phyloP scores from a whole-genome alignment of 169 alveolate species.

The Plasmodium yoelii region DNA sequence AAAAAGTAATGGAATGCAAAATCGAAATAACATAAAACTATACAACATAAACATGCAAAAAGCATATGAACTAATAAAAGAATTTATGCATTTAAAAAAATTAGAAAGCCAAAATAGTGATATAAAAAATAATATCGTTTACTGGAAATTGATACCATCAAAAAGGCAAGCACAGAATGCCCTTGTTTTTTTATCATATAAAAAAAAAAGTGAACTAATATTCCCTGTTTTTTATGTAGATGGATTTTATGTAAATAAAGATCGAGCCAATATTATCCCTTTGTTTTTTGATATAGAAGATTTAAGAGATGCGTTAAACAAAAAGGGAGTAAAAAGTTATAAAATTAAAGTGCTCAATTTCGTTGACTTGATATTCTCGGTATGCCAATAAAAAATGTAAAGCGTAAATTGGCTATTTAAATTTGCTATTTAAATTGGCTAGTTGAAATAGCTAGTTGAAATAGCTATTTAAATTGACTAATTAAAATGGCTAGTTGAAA shows the following conservation, averaged over 20 bases:
- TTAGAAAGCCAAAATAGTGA: slow-evolving; percentile 23
- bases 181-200: slow-evolving; percentile 29
- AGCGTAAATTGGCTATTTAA: not conserved
- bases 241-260: slow-evolving; percentile 29
- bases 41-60: slow-evolving; percentile 48
- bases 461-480: too few species aligned
- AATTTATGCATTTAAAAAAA: slow-evolving; percentile 40
- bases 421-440: too few species aligned
- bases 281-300: slow-evolving; percentile 69
- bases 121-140: slow-evolving; percentile 32
- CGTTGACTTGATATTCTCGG: slow-evolving; percentile 57
- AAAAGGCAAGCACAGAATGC: slow-evolving; percentile 63
- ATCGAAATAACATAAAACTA: slow-evolving; percentile 42
- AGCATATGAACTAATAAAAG: slow-evolving; percentile 59
- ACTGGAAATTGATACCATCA: slow-evolving; percentile 67
- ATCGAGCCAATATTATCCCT: slow-evolving; percentile 32
- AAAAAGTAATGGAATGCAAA: slow-evolving; percentile 55
- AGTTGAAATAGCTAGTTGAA: too few species aligned
- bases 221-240: slow-evolving; percentile 69
- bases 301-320: slow-evolving; percentile 24
- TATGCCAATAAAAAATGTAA: slow-evolving; percentile 3
- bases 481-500: not conserved
- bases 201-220: slow-evolving; percentile 45
- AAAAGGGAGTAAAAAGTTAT: not conserved
- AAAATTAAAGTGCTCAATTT: slow-evolving; percentile 66